Conservation (phyloP, 139 green algal genomes). For the Yamagishiella unicocca region DNA sequence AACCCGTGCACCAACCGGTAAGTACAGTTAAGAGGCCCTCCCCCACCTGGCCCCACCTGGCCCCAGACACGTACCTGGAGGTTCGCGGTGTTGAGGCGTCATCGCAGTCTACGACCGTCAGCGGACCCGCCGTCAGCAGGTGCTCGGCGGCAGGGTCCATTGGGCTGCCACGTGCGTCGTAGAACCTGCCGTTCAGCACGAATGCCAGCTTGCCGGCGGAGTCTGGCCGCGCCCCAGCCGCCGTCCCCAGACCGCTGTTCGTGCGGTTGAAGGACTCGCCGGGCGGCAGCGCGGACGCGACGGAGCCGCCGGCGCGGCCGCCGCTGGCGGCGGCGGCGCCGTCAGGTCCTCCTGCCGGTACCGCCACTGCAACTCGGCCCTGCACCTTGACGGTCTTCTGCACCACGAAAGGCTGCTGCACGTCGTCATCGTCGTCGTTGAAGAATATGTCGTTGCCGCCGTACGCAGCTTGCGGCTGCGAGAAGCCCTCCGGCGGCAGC, state of each 20-base stretch:
- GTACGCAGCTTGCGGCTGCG: not conserved
- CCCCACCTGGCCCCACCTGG: too few relatives aligned
- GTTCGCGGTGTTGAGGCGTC: not conserved
- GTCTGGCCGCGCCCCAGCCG: not conserved
- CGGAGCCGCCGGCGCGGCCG: not conserved
- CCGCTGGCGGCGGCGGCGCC: not conserved
- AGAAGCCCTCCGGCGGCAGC: constrained; percentile 43
- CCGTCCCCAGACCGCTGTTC: not conserved
- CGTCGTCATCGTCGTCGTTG: not conserved
- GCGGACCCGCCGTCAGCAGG: not conserved
- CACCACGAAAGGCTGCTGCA: constrained; percentile 22
- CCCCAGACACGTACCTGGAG: constrained; percentile 15
- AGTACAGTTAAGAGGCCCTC: too few relatives aligned
- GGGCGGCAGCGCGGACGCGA: not conserved
- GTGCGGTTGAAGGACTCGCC: constrained; percentile 19
- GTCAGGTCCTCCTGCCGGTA: not conserved
- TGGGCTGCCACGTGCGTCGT: constrained; percentile 8
- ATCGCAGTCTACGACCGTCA: constrained; percentile 37
- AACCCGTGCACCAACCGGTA: too few relatives aligned
- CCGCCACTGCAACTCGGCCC: constrained; percentile 27
- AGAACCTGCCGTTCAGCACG: constrained; percentile 31
- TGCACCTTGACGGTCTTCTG: constrained; percentile 26
- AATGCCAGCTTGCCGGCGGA: constrained; percentile 1
- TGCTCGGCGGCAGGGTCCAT: not conserved
- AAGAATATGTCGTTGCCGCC: not conserved